These are phyloP conservation scores for Puccinia coronata DNA, from an alignment of 1,284 basidiomycete species.

Conservation along the genomic window DNA sequence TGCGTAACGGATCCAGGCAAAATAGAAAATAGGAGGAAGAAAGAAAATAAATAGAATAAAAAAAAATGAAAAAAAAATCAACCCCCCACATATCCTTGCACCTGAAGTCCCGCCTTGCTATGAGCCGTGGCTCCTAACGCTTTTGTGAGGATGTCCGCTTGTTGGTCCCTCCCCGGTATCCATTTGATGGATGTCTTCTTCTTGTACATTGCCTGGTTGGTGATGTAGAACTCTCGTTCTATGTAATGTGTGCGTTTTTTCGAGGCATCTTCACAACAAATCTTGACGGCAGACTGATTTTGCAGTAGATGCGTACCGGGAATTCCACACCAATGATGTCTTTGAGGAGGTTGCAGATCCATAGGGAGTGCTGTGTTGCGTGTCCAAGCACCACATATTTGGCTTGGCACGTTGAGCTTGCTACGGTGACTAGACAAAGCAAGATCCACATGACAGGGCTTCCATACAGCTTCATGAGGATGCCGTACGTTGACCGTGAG, in stretches of 20 bases:
- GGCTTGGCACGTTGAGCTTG: too few relatives aligned
- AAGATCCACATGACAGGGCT: not conserved
- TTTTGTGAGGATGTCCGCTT: not conserved
- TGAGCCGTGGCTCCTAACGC: not conserved
- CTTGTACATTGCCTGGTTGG: slow-evolving; percentile 8
- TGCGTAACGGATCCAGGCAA: too few relatives aligned
- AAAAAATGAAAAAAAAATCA: too few relatives aligned
- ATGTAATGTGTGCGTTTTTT: slow-evolving; percentile 6
- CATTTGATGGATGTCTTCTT: not conserved
- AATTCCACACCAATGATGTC: not conserved
- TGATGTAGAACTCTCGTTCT: slow-evolving; percentile 16
- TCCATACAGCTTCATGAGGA: too few relatives aligned
- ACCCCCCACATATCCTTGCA: too few relatives aligned
- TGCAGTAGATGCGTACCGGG: not conserved
- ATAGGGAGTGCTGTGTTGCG: not conserved
- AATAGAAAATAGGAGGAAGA: too few relatives aligned
- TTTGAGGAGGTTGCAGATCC: slow-evolving; percentile 5
- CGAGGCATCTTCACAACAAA: not conserved
- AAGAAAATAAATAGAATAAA: too few relatives aligned
- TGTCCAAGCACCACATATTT: slow-evolving; percentile 1
- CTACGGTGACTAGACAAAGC: not conserved
- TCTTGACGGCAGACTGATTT: not conserved
- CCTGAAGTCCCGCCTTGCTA: too few relatives aligned
- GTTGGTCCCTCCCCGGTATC: not conserved
- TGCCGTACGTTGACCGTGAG: not conserved